Evolutionary conservation across 192 early-diverging fungal genomes (phyloP).

Genomic region (Coemansia sp.): DNA sequence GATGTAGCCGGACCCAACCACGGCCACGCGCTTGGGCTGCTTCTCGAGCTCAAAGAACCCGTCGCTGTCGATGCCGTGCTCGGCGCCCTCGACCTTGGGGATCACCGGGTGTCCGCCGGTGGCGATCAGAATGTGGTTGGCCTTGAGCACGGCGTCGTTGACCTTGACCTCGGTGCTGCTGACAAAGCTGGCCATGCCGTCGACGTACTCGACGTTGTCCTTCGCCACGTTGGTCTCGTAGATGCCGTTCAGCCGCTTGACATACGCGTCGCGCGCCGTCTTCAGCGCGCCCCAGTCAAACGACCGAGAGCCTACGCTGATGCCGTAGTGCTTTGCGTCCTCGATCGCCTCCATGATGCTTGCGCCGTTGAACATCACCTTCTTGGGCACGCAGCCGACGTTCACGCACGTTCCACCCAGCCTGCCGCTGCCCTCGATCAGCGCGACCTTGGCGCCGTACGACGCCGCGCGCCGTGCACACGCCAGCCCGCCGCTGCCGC

Average conservation of each 20-base stretch:
- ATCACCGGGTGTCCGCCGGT: constrained; percentile 73
- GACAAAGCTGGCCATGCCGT: constrained; percentile 84
- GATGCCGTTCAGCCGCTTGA: constrained; percentile 94
- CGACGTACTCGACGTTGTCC: constrained; percentile 79
- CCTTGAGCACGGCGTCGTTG: constrained; percentile 57
- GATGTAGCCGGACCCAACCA: constrained; percentile 93
- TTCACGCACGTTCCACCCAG: constrained; percentile 93
- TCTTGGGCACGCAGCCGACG: constrained; percentile 89
- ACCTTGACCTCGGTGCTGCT: constrained; percentile 67
- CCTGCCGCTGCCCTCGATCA: constrained; percentile 77
- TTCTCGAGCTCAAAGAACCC: constrained; percentile 93
- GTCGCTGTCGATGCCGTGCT: constrained; percentile 87
- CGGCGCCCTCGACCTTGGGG: constrained; percentile 78
- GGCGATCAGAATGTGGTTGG: constrained; percentile 90
- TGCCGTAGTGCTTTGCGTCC: constrained; percentile 91
- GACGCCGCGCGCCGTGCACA: constrained; percentile 88
- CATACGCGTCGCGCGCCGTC: constrained; percentile 92
- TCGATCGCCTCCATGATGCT: constrained; percentile 81
- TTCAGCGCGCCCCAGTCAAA: constrained; percentile 86
- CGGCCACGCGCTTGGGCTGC: constrained; percentile 87
- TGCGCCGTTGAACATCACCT: constrained; percentile 96
- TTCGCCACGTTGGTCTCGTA: constrained; percentile 88
- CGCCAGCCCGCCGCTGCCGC: constrained; percentile 88
- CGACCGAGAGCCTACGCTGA: constrained; percentile 57
- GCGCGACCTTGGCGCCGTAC: constrained; percentile 86